A percentile compares a stretch with the other conserved stretches of the same genome.
These are phyloP conservation scores for Nakazawaea wickerhamii DNA, from an alignment of 805 yeast species.

Conservation along the genomic window DNA sequence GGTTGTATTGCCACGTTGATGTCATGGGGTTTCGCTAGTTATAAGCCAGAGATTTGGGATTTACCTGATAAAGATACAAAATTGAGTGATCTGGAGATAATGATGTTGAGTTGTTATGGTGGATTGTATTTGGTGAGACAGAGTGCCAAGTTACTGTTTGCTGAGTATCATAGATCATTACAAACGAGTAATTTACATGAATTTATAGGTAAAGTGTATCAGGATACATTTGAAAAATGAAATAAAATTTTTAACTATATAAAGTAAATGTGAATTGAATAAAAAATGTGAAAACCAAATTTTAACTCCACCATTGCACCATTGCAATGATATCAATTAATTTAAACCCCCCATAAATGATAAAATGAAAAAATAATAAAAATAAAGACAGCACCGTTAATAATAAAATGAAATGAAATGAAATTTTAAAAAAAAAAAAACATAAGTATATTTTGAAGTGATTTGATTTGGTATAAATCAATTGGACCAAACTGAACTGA, in stretches of 20 bases:
- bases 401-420: no score
- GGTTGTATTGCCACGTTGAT: slow-evolving; percentile 81
- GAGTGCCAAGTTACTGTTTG: slow-evolving; percentile 63
- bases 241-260: background rate
- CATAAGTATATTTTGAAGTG: background rate
- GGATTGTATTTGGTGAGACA: slow-evolving; percentile 64
- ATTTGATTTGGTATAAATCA: background rate
- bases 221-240: background rate
- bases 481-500: background rate
- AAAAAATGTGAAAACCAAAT: no score
- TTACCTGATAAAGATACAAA: slow-evolving; percentile 25
- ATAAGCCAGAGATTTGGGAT: slow-evolving; percentile 56
- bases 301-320: no score
- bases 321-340: no score
- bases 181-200: slow-evolving; percentile 79
- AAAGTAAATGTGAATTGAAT: no score
- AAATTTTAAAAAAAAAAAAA: background rate
- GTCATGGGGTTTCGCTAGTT: slow-evolving; percentile 71
- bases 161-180: slow-evolving; percentile 66
- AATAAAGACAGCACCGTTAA: no score
- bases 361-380: no score
- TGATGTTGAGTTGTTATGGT: slow-evolving; percentile 58
- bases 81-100: slow-evolving; percentile 24
- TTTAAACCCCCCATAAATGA: no score
- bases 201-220: slow-evolving; percentile 38